phyloP scores from a whole-genome alignment of 2,329 filamentous ascomycete genomes.

The Niveomyces coronatus region DNA sequence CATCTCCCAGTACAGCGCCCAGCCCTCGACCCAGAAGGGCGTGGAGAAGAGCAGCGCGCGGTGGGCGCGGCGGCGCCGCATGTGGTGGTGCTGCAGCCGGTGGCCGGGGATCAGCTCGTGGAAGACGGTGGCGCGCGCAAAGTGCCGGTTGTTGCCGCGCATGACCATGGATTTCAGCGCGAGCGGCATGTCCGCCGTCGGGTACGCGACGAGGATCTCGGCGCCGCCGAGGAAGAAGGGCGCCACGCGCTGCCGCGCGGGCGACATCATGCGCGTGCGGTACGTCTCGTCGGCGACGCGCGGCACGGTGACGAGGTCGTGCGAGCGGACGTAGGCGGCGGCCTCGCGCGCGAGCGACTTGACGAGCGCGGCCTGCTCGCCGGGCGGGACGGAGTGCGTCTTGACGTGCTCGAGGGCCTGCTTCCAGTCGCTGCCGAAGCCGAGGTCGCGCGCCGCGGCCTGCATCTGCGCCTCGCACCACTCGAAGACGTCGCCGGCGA shows the following conservation, averaged over 20 bases:
- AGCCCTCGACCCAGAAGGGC: conserved; percentile 50
- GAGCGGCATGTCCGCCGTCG: conserved; percentile 41
- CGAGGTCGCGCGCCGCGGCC: conserved; percentile 36
- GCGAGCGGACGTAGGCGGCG: conserved; percentile 38
- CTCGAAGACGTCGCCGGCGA: conserved; percentile 39
- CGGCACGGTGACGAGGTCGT: conserved; percentile 47
- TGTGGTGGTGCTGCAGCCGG: conserved; percentile 41
- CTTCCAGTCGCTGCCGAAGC: conserved; percentile 38
- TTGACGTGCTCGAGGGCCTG: conserved; percentile 46
- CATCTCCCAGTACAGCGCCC: conserved; percentile 53
- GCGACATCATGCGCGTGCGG: conserved; percentile 46
- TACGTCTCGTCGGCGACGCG: conserved; percentile 41
- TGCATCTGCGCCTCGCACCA: conserved; percentile 49
- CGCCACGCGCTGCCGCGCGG: conserved; percentile 40
- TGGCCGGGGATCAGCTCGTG: conserved; percentile 53
- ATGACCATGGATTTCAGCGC: conserved; percentile 48
- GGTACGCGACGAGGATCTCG: conserved; percentile 45
- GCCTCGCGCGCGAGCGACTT: conserved; percentile 40
- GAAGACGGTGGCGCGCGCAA: conserved; percentile 48
- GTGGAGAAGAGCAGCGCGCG: conserved; percentile 43
- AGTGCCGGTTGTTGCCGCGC: conserved; percentile 48
- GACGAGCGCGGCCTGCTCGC: conserved; percentile 42
- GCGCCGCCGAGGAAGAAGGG: conserved; percentile 50
- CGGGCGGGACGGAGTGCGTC: conserved; percentile 41
- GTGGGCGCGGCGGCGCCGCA: conserved; percentile 36